A percentile compares a stretch with the other conserved stretches of the same genome.
Conservation (phyloP, 2,329 filamentous ascomycete species). For the Fusarium sp. region DNA sequence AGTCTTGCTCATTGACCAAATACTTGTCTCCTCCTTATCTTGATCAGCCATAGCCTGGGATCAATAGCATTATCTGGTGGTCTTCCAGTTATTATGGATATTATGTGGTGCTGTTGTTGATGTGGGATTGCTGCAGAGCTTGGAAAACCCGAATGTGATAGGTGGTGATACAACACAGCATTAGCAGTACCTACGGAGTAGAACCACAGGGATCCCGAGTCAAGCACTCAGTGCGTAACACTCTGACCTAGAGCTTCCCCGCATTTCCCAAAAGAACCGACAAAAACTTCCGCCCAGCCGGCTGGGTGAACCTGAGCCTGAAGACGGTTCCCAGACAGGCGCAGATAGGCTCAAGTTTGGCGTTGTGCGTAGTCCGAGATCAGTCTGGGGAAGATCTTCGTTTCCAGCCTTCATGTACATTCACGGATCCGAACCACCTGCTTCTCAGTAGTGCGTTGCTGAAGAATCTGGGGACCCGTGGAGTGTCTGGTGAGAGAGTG, state of each 20-base stretch:
- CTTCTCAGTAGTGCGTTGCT: conserved; percentile 37
- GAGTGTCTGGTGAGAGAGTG: conserved; percentile 29
- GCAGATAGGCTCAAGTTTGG: conserved; percentile 24
- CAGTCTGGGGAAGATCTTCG: conserved; percentile 32
- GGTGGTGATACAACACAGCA: conserved; percentile 6
- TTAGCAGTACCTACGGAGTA: conserved; percentile 1
- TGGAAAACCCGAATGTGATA: neutral
- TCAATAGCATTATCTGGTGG: conserved; percentile 1
- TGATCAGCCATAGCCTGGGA: conserved; percentile 30
- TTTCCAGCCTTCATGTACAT: conserved; percentile 33
- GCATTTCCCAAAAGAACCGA: conserved; percentile 37
- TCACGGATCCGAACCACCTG: conserved; percentile 45
- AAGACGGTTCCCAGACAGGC: conserved; percentile 30
- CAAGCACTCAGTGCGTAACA: conserved; percentile 21
- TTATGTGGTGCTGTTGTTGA: neutral
- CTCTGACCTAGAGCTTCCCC: conserved; percentile 40
- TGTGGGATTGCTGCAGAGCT: conserved; percentile 7
- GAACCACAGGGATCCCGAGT: conserved; percentile 32
- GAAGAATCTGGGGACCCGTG: conserved; percentile 26
- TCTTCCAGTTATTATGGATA: neutral
- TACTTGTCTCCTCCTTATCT: conserved; percentile 32
- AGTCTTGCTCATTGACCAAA: conserved; percentile 2
- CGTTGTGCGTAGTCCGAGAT: conserved; percentile 24
- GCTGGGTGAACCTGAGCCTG: conserved; percentile 42
- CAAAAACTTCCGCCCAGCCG: conserved; percentile 44